These are phyloP conservation scores for Graphilbum fragrans DNA, from an alignment of 2,329 filamentous ascomycete genomes.

Conservation along the genomic window DNA sequence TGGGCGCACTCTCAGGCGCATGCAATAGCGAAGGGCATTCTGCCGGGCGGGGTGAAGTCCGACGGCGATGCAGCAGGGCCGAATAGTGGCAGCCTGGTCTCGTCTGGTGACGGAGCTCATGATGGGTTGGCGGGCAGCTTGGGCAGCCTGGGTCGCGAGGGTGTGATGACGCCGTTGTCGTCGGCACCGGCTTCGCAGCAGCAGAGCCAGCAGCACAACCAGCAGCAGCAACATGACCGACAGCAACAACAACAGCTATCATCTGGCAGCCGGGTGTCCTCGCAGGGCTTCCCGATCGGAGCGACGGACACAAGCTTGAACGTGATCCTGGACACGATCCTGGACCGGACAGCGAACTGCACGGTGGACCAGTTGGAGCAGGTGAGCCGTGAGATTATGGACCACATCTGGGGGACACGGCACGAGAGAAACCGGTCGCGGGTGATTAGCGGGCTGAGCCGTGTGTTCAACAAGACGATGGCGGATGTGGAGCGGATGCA, in stretches of 20 bases:
- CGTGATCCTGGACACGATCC: conserved; percentile 50
- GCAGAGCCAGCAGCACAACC: background rate
- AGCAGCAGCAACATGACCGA: conserved; percentile 21
- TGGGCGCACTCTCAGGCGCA: conserved; percentile 50
- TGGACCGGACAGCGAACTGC: conserved; percentile 58
- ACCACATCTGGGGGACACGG: conserved; percentile 69
- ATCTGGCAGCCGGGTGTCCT: conserved; percentile 21
- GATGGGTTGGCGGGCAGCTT: background rate
- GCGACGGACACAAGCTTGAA: conserved; percentile 37
- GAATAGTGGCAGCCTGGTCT: too few species aligned
- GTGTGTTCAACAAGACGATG: conserved; percentile 66
- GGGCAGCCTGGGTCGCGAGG: background rate
- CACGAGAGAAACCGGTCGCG: conserved; percentile 73
- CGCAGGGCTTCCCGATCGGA: conserved; percentile 32
- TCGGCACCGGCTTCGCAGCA: background rate
- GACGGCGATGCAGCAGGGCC: conserved; percentile 19
- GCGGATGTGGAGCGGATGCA: conserved; percentile 51
- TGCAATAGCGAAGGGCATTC: conserved; percentile 21
- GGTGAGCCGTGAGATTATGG: conserved; percentile 83
- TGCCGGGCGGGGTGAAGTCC: conserved; percentile 8
- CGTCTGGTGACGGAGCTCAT: background rate
- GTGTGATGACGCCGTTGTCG: background rate
- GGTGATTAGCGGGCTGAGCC: conserved; percentile 44
- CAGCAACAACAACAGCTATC: conserved; percentile 14
- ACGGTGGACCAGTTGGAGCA: conserved; percentile 93